A percentile compares a stretch with the other conserved stretches of the same genome.
Evolutionary conservation across 768 basidiomycete genomes (phyloP).

Genomic region (Phlegmacium glaucopus): DNA sequence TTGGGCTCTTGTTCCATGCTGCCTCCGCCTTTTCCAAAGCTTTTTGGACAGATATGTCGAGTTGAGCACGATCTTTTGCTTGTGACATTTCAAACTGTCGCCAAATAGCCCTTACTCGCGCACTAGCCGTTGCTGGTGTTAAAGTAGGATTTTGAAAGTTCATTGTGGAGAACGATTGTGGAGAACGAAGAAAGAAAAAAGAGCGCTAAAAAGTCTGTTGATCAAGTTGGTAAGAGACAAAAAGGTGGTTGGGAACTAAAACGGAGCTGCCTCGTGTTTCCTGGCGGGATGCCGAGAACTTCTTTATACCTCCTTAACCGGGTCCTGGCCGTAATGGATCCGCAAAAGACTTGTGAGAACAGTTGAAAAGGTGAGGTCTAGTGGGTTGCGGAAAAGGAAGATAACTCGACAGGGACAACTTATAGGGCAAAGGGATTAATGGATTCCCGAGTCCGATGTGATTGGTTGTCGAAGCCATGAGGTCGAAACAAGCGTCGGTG

Average conservation of each 20-base stretch:
- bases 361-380: too few species aligned
- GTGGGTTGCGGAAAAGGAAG: neutral
- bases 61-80: constrained; percentile 4
- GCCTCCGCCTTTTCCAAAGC: constrained; percentile 23
- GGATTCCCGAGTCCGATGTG: constrained; percentile 1
- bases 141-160: constrained; percentile 15
- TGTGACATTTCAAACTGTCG: constrained; percentile 13
- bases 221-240: constrained; percentile 23
- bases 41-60: constrained; percentile 13
- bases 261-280: constrained; percentile 38
- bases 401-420: neutral
- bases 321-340: constrained; percentile 30
- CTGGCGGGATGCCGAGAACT: constrained; percentile 31
- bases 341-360: constrained; percentile 14
- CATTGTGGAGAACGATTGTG: constrained; percentile 15
- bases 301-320: constrained; percentile 26
- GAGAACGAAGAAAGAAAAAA: constrained; percentile 21
- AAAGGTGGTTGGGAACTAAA: constrained; percentile 33
- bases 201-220: constrained; percentile 29
- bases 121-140: constrained; percentile 6
- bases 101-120: constrained; percentile 17
- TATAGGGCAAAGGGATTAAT: constrained; percentile 2
- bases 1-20: constrained; percentile 26
- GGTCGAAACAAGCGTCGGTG: constrained; percentile 24
- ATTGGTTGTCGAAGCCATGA: constrained; percentile 22